phyloP scores from a whole-genome alignment of 495 filamentous ascomycete genomes.

The Tuber microsphaerosporum region DNA sequence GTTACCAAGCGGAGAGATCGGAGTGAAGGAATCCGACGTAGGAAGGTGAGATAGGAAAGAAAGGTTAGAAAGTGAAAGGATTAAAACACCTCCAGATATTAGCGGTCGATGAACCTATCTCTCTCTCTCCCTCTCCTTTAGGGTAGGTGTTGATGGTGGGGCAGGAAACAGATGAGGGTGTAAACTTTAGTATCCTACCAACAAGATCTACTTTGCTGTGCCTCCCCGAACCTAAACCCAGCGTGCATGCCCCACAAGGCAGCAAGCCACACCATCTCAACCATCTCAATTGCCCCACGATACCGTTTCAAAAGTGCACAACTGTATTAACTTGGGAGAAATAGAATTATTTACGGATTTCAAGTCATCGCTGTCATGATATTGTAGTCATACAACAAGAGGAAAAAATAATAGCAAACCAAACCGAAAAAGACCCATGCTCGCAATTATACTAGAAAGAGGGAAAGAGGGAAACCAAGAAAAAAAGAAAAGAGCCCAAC shows the following conservation, averaged over 20 bases:
- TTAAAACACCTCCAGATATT: not conserved
- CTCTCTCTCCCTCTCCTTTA: not conserved
- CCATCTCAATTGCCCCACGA: not conserved
- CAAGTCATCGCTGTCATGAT: slow-evolving; percentile 11
- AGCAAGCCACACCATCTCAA: not conserved
- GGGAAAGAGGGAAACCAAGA: not conserved
- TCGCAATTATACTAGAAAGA: slow-evolving; percentile 5
- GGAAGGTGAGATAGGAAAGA: not conserved
- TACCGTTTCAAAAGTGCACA: not conserved
- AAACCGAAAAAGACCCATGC: slow-evolving; percentile 19
- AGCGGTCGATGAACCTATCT: not conserved
- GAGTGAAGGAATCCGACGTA: not conserved
- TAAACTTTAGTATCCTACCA: not conserved
- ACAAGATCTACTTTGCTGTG: not conserved
- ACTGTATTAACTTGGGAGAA: not conserved
- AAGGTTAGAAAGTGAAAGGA: not conserved
- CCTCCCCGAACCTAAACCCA: not conserved
- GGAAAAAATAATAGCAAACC: slow-evolving; percentile 4
- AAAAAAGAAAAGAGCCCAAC: not conserved
- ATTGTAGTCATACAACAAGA: slow-evolving; percentile 27
- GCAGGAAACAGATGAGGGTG: not conserved
- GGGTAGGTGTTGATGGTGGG: not conserved
- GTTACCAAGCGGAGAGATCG: not conserved
- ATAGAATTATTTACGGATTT: not conserved
- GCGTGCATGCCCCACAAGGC: not conserved